Evolutionary conservation across 192 early-diverging fungal genomes (phyloP).

Genomic region (Umbelopsis vinacea): DNA sequence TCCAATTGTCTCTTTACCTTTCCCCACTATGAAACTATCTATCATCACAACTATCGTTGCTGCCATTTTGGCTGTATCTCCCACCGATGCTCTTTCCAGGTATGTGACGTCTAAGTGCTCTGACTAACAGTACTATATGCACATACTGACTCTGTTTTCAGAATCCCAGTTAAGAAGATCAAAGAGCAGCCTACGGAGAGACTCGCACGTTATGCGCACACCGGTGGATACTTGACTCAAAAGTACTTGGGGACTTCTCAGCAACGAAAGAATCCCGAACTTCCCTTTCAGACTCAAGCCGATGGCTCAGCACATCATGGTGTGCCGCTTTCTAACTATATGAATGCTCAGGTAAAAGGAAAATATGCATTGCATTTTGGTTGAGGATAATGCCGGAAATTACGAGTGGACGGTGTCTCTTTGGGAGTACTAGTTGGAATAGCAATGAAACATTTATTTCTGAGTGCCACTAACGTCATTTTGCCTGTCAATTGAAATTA

Average conservation of each 20-base stretch:
- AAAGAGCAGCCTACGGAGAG: constrained; percentile 62
- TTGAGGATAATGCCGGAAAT: no score
- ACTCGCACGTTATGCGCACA: constrained; percentile 65
- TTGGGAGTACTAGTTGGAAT: not conserved
- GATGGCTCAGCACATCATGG: constrained; percentile 64
- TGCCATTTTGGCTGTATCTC: constrained; percentile 15
- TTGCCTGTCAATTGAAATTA: constrained; percentile 41
- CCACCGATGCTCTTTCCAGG: constrained; percentile 38
- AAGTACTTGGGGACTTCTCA: constrained; percentile 71
- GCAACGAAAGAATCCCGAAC: constrained; percentile 32
- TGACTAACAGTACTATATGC: not conserved
- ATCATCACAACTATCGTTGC: constrained; percentile 28
- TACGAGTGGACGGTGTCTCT: no score
- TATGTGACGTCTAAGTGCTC: constrained; percentile 1
- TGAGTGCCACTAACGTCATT: constrained; percentile 8
- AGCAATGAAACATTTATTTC: not conserved
- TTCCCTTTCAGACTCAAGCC: constrained; percentile 52
- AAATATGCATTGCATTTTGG: not conserved
- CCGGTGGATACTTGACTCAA: constrained; percentile 70
- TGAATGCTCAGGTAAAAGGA: constrained; percentile 82
- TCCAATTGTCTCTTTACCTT: constrained; percentile 1
- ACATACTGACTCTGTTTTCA: constrained; percentile 24
- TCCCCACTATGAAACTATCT: constrained; percentile 39
- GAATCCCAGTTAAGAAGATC: constrained; percentile 69
- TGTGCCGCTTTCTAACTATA: constrained; percentile 86